Evolutionary conservation across 768 basidiomycete genomes (phyloP), one percentile per base, ranked within the genome.

Genomic region (Pulveroboletus ravenelii): DNA sequence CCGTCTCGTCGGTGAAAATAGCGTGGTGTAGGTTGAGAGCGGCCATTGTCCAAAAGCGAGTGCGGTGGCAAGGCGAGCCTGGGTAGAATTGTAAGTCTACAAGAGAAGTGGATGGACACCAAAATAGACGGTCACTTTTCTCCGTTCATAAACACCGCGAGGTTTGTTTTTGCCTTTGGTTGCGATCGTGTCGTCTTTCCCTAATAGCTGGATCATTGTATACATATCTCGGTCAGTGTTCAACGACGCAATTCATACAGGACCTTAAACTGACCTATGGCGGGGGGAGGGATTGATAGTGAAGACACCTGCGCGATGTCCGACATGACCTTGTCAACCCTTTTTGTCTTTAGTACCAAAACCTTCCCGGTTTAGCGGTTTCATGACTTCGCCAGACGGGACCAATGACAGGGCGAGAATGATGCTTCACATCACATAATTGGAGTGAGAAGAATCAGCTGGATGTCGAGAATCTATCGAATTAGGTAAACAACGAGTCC

Each of bases 1-100:
- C 45, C 23, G 53, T 58, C 18, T 74, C 74, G 30, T 72, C 65
- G 41, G 72, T 54, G 64, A 78, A 77, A 48, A 80, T 60, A 30
- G 76, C 71, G 58, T 80, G 76, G 65, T 84, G 82, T 45, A 82
- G 74, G 62, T 78, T 76, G 45, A 82, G 63, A 45, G 79, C 80
- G 48, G 81, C 77, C 84, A 86, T 86, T n/a, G 34, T 20, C 49
- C 40, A 36, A 42, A 41, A 45, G 51, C 38, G 56, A 68, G 39
- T 23, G 64, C 55, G 27, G 36, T 35, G 43, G 47, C 51, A 47
- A 49, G 48, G 20, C 31, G 30, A 37, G 41, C 52, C 57, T 60
- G 32, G 9, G 37, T 37, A 32, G 4, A 52, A 52, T 48, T 43
- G 51, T 65, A 25, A 62, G 57, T 47, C 17, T 12, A 42, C 25